A percentile compares a stretch with the other conserved stretches of the same genome.
Evolutionary conservation across 805 yeast species (phyloP).

Genomic region (Danielozyma ontarioensis): DNA sequence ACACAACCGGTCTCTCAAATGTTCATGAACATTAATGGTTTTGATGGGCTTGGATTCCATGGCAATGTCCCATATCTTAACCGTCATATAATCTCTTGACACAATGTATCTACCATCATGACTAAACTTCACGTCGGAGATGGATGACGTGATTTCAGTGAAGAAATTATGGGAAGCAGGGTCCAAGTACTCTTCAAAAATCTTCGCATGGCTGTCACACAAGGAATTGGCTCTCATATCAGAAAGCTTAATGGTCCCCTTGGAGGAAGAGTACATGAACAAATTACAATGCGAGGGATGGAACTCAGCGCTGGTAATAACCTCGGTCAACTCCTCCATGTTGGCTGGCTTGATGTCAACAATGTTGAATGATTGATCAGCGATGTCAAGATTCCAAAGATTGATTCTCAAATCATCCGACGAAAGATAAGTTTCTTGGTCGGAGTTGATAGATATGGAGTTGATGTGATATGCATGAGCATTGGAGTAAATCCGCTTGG

Average conservation of each 20-base stretch:
- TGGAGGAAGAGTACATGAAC: conserved; percentile 92
- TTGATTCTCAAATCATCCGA: conserved; percentile 94
- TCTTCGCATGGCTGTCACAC: conserved; percentile 83
- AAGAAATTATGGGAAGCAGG: conserved; percentile 92
- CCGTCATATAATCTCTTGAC: conserved; percentile 95
- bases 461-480: conserved; percentile 98
- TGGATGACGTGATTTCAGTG: conserved; percentile 93
- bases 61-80: conserved; percentile 95
- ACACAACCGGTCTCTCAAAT: conserved; percentile 85
- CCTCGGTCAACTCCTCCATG: conserved; percentile 99
- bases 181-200: conserved; percentile 89
- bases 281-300: conserved; percentile 90
- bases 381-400: conserved; percentile 89
- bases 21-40: conserved; percentile 94
- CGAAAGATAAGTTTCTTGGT: conserved; percentile 90
- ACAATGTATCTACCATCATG: conserved; percentile 92
- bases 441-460: conserved; percentile 89
- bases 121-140: conserved; percentile 89
- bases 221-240: conserved; percentile 96
- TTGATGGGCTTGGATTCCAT: conserved; percentile 95
- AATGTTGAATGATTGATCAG: conserved; percentile 93
- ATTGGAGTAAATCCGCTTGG: conserved; percentile 84
- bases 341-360: conserved; percentile 97
- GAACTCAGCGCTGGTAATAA: conserved; percentile 93
- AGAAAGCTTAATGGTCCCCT: conserved; percentile 90